phyloP scores from a whole-genome alignment of 768 basidiomycete genomes.

The Phlebiopsis gigantea region DNA sequence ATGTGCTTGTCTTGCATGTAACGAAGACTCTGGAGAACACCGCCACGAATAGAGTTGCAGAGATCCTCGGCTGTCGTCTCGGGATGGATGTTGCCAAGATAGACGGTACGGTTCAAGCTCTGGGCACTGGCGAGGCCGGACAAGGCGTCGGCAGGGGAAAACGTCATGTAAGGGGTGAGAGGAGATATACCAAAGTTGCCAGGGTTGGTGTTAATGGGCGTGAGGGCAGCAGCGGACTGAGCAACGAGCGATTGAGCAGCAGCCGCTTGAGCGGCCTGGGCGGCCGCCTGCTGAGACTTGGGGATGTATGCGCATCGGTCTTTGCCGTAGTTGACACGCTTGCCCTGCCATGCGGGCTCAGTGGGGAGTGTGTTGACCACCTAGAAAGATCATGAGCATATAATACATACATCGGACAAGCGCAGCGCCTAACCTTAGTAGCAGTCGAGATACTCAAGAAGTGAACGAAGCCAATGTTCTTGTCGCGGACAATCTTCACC shows the following conservation, averaged over 20 bases:
- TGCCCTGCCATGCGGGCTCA: constrained; percentile 91
- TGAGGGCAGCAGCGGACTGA: constrained; percentile 39
- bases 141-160: constrained; percentile 38
- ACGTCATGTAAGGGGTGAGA: constrained; percentile 31
- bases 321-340: constrained; percentile 97
- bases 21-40: constrained; percentile 89
- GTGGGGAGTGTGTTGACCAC: constrained; percentile 91
- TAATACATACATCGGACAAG: neutral
- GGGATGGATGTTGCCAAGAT: constrained; percentile 94
- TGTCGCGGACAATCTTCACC: constrained; percentile 98
- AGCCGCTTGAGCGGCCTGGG: constrained; percentile 82
- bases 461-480: constrained; percentile 99
- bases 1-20: constrained; percentile 98
- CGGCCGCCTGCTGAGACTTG: constrained; percentile 88
- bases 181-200: constrained; percentile 24
- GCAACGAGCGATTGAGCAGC: constrained; percentile 69
- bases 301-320: constrained; percentile 98
- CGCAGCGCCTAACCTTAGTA: constrained; percentile 66
- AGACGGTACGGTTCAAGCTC: constrained; percentile 86
- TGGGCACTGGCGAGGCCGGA: constrained; percentile 46
- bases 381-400: constrained; percentile 33
- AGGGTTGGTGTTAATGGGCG: constrained; percentile 24
- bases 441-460: constrained; percentile 94
- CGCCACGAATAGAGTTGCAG: constrained; percentile 96
- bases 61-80: constrained; percentile 93